Evolutionary conservation across 1,284 basidiomycete genomes (phyloP).

Genomic region (Pyrrhoderma lamaoense): DNA sequence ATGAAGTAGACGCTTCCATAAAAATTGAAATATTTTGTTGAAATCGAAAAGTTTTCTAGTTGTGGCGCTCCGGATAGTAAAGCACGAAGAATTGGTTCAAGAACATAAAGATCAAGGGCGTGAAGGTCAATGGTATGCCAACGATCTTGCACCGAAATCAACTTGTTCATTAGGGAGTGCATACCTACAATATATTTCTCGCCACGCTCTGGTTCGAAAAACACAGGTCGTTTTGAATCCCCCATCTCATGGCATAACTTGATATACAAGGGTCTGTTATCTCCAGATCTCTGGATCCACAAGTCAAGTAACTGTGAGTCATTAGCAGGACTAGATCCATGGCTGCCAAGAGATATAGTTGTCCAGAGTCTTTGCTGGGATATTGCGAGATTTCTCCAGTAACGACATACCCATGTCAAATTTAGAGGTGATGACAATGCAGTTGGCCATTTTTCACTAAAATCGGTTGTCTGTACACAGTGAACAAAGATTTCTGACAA

Average conservation of each 20-base stretch:
- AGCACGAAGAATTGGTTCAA: slow-evolving; percentile 11
- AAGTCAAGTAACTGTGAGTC: slow-evolving; percentile 9
- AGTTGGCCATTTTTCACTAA: neutral
- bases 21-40: slow-evolving; percentile 15
- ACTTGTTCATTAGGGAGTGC: slow-evolving; percentile 8
- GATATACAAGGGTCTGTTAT: slow-evolving; percentile 1
- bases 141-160: slow-evolving; percentile 11
- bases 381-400: slow-evolving; percentile 9
- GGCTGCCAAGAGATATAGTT: slow-evolving; percentile 8
- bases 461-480: slow-evolving; percentile 4
- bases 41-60: slow-evolving; percentile 11
- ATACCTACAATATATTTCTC: slow-evolving; percentile 11
- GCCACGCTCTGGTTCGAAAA: slow-evolving; percentile 6
- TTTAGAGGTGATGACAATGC: slow-evolving; percentile 7
- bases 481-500: slow-evolving; percentile 7
- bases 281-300: slow-evolving; percentile 6
- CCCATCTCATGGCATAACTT: slow-evolving; percentile 11
- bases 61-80: slow-evolving; percentile 11
- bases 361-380: slow-evolving; percentile 9
- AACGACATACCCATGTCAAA: slow-evolving; percentile 12
- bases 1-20: slow-evolving; percentile 9
- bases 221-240: slow-evolving; percentile 7
- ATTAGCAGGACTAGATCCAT: slow-evolving; percentile 9
- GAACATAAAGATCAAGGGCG: slow-evolving; percentile 7
- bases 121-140: slow-evolving; percentile 12